Percentiles rank a stretch among this genome's conserved stretches.
phyloP scores from a whole-genome alignment of 306 rosid species.

The Vigna radiata region DNA sequence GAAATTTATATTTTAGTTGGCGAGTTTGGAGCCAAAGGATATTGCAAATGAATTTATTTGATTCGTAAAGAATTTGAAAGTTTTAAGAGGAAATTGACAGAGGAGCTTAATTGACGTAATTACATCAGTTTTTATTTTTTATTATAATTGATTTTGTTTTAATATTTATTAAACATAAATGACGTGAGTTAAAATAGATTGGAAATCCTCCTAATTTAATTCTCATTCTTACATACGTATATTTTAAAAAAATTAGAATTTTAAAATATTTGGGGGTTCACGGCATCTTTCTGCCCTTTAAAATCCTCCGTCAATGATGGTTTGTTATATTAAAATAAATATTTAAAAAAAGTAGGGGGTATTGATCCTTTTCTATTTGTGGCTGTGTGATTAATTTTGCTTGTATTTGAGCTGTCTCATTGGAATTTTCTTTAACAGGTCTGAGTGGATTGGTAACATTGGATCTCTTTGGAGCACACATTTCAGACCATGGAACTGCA shows the following conservation, averaged over 20 bases:
- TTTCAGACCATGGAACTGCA: conserved; percentile 80
- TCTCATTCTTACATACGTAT: no score
- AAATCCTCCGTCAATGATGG: no score
- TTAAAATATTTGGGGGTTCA: no score
- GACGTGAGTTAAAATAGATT: no score
- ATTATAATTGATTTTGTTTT: no score
- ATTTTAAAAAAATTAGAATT: no score
- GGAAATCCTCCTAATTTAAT: no score
- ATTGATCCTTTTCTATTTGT: no score
- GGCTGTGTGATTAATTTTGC: not conserved
- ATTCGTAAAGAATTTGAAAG: not conserved
- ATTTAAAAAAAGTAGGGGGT: no score
- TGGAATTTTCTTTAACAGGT: conserved; percentile 56
- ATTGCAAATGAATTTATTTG: not conserved
- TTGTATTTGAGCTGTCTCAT: conserved; percentile 20
- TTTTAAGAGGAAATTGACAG: not conserved
- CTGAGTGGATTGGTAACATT: conserved; percentile 79
- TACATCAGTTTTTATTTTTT: not conserved
- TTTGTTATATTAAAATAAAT: no score
- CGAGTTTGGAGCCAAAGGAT: not conserved
- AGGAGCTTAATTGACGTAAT: not conserved
- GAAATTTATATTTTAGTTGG: not conserved
- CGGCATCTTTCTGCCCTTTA: no score
- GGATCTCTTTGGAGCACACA: conserved; percentile 96
- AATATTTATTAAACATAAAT: no score